phyloP scores from a whole-genome alignment of 106 monocot genomes.

The Dendrobium nobile region DNA sequence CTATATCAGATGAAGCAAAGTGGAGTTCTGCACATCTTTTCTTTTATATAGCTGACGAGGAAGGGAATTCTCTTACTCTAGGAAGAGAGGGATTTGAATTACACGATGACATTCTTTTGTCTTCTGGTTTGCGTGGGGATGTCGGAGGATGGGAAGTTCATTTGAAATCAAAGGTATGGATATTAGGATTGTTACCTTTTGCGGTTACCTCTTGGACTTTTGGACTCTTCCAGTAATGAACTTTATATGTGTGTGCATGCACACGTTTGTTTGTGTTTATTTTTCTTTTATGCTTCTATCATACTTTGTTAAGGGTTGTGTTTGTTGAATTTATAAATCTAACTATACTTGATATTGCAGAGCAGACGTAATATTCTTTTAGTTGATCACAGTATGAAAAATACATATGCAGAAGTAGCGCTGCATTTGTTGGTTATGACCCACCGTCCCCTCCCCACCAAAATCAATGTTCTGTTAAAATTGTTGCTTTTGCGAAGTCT shows the following conservation, averaged over 20 bases:
- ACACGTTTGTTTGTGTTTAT: neutral
- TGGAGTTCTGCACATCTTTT: slow-evolving; percentile 53
- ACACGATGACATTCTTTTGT: slow-evolving; percentile 42
- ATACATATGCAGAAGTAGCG: neutral
- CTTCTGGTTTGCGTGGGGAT: slow-evolving; percentile 63
- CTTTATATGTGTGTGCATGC: neutral
- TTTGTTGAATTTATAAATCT: neutral
- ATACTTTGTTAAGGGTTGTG: neutral
- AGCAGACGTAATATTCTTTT: neutral
- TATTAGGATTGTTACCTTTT: slow-evolving; percentile 3
- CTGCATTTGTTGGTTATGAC: neutral
- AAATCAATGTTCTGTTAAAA: neutral
- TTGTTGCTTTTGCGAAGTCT: neutral
- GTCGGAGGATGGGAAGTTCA: slow-evolving; percentile 80
- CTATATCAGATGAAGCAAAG: slow-evolving; percentile 31
- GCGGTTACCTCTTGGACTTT: neutral
- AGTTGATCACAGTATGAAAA: neutral
- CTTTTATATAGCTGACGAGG: slow-evolving; percentile 91
- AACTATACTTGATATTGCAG: neutral
- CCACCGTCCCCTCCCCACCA: no score
- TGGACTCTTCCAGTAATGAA: neutral
- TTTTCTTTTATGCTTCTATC: neutral
- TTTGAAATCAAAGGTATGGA: slow-evolving; percentile 59
- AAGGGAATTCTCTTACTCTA: slow-evolving; percentile 44
- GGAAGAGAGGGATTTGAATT: slow-evolving; percentile 22